A percentile compares a stretch with the other conserved stretches of the same genome.
phyloP scores from a whole-genome alignment of 164 flowering plant species.

The Akebia trifoliata region DNA sequence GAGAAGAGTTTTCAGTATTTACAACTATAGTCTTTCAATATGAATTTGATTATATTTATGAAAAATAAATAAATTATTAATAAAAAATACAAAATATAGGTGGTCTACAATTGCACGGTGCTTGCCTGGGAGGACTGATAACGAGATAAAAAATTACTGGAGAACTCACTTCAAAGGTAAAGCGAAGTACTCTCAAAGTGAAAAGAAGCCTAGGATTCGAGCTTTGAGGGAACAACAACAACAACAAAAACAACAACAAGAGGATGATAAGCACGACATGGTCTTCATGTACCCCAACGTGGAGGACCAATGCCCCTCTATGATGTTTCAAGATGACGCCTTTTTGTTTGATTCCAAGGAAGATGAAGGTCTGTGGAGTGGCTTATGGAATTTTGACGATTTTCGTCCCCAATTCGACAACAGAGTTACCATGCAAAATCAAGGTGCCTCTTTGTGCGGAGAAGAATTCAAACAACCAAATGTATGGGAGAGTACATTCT shows the following conservation, averaged over 20 bases:
- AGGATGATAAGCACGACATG: conserved; percentile 24
- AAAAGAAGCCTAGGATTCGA: conserved; percentile 31
- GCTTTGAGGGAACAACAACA: conserved; percentile 38
- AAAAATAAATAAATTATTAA: background rate
- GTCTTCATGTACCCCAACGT: conserved; percentile 10
- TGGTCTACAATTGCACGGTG: conserved; percentile 77
- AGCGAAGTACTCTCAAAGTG: conserved; percentile 27
- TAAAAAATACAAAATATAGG: conserved; percentile 18
- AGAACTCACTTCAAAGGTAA: conserved; percentile 70
- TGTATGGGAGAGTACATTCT: too few species aligned
- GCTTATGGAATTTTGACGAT: conserved; percentile 64
- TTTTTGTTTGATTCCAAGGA: conserved; percentile 22
- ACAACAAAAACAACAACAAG: conserved; percentile 21
- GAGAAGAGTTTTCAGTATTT: too few species aligned
- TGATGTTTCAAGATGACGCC: conserved; percentile 14
- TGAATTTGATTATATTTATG: background rate
- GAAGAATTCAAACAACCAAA: background rate
- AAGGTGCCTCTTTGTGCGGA: background rate
- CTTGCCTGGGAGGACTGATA: conserved; percentile 75
- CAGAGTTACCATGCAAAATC: conserved; percentile 17
- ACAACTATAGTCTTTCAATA: too few species aligned
- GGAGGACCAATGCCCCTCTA: conserved; percentile 29
- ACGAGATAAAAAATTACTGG: conserved; percentile 84
- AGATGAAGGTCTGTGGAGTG: conserved; percentile 42
- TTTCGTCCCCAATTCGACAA: conserved; percentile 16